Percentiles rank a stretch among this genome's conserved stretches.
phyloP scores from a whole-genome alignment of 192 early-diverging fungal species.

The Allomyces arbusculus region DNA sequence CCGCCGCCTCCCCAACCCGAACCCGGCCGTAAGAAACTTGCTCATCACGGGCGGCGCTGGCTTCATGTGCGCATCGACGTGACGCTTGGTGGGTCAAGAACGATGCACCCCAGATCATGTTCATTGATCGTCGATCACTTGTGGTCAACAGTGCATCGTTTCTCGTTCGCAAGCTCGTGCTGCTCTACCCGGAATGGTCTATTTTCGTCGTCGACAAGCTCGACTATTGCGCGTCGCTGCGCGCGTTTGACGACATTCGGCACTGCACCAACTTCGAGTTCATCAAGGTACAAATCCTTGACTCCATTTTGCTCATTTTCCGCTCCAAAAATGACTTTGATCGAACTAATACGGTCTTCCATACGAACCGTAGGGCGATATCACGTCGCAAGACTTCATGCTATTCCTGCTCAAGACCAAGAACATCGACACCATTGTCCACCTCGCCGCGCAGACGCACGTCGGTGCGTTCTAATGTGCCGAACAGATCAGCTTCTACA shows the following conservation, averaged over 20 bases:
- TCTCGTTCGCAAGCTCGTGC: conserved; percentile 35
- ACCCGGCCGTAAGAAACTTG: conserved; percentile 26
- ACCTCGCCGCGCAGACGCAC: conserved; percentile 63
- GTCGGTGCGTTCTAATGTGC: conserved; percentile 19
- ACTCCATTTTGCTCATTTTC: not conserved
- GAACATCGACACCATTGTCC: conserved; percentile 47
- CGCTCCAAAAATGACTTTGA: not conserved
- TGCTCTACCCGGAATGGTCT: conserved; percentile 43
- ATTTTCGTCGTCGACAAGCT: conserved; percentile 50
- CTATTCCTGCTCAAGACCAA: conserved; percentile 39
- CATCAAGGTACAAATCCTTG: conserved; percentile 26
- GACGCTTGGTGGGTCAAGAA: not conserved
- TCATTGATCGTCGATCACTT: not conserved
- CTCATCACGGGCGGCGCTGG: conserved; percentile 67
- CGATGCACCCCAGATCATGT: conserved; percentile 1
- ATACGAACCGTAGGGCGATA: conserved; percentile 31
- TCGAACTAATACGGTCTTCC: not conserved
- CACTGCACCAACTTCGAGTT: conserved; percentile 35
- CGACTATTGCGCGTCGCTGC: conserved; percentile 53
- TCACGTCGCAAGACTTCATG: conserved; percentile 40
- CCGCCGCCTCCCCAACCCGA: no score
- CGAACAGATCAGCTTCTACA: not conserved
- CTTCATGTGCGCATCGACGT: conserved; percentile 41
- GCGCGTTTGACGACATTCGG: conserved; percentile 24
- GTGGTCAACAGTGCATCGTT: conserved; percentile 33